These are phyloP conservation scores for Linnemannia exigua DNA, from an alignment of 192 early-diverging fungal species.

Conservation along the genomic window DNA sequence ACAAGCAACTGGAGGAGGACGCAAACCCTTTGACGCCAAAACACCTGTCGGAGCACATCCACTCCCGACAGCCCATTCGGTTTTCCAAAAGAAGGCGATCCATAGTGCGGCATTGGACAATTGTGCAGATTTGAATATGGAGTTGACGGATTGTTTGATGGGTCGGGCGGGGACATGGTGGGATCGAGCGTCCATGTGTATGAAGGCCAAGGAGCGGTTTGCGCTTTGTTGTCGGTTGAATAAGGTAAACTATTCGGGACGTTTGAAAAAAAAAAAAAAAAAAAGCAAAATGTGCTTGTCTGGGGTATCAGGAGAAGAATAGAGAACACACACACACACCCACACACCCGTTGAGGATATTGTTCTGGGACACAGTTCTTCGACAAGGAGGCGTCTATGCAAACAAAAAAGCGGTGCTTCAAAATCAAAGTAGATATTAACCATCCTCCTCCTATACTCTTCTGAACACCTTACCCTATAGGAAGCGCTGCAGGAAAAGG, in stretches of 20 bases:
- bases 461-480: not conserved
- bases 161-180: constrained; percentile 46
- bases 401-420: not conserved
- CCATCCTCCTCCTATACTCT: not conserved
- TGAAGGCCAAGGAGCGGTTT: constrained; percentile 40
- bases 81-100: constrained; percentile 39
- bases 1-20: not conserved
- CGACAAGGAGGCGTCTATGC: too few relatives aligned
- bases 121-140: constrained; percentile 51
- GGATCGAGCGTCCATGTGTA: constrained; percentile 51
- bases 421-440: not conserved
- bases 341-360: too few relatives aligned
- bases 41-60: constrained; percentile 18
- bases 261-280: too few relatives aligned
- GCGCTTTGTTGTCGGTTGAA: constrained; percentile 41
- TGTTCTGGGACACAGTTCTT: too few relatives aligned
- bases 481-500: constrained; percentile 33
- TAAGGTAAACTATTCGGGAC: constrained; percentile 10
- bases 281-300: too few relatives aligned
- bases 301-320: not conserved
- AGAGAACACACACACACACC: too few relatives aligned
- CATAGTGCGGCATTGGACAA: constrained; percentile 39
- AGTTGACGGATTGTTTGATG: constrained; percentile 42
- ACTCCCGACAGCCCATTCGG: constrained; percentile 11
- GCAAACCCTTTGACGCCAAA: not conserved